Evolutionary conservation across 139 green algal genomes (phyloP), one percentile per base, ranked within the genome.

Genomic region (Chlorella vulgaris): DNA sequence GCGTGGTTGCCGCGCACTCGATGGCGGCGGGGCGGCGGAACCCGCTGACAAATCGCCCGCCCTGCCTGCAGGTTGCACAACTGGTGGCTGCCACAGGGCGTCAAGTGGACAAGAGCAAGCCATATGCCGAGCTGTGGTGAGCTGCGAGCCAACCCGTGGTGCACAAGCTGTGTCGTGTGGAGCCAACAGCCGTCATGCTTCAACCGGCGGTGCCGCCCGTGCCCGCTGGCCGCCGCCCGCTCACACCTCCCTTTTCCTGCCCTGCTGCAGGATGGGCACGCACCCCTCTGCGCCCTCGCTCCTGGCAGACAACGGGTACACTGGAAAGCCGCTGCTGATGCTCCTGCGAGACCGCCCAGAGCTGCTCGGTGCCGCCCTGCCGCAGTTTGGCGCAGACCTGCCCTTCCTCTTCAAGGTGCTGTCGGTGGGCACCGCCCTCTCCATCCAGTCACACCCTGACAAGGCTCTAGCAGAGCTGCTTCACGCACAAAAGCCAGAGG

Each of bases 381-480:
- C 89, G 3, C 78, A 76, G 28, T 99, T 97, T 84, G 92, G 90
- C 7, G 53, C 42, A 26, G 85, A 94, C 36, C 86, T 99, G 47
- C 96, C 96, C 2, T 99, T 96, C 78, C 84, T 99, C 28, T 97
- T 98, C 88, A 99, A 99, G 90, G 96, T 99, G 21, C 86, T 99
- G n/a, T 95, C 89, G 6, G 94, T 99, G 43, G 53, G 85, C n/a
- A 98, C 93, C 61, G 97, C 96, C 4, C 91, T 99, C 36, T 98
- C 93, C 53, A 99, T 99, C 60, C 97, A 99, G 84, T 96, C 95
- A 7, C 97, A 99, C 78, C 97, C 97, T 7, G 95, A 99, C 90
- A 99, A 99, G 90, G 65, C 82, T 53, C 89, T 99, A 22, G 97
- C 96, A 29, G 91, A 97, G 86, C 78, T 77, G 36, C 90, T 99